These are phyloP conservation scores for Curvularia hawaiiensis DNA, from an alignment of 2,329 filamentous ascomycete genomes.

Conservation along the genomic window DNA sequence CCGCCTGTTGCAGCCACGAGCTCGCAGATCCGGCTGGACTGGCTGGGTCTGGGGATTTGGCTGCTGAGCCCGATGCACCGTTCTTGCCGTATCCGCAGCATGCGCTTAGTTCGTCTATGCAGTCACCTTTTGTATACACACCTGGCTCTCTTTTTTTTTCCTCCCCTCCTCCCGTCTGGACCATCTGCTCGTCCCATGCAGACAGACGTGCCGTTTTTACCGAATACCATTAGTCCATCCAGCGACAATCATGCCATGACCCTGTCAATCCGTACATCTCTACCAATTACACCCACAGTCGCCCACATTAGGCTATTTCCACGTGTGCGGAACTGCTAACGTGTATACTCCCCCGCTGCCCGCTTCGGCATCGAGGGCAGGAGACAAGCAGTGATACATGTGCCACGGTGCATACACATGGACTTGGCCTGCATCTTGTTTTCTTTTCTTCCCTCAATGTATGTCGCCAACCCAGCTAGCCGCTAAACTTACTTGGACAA, in stretches of 20 bases:
- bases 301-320: conserved; percentile 9
- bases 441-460: neutral
- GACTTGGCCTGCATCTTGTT: neutral
- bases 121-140: neutral
- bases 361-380: conserved; percentile 3
- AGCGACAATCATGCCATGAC: conserved; percentile 1
- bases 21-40: conserved; percentile 7
- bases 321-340: neutral
- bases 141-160: neutral
- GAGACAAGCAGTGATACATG: neutral
- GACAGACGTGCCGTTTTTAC: neutral
- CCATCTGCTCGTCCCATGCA: neutral
- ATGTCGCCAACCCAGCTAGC: neutral
- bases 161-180: neutral
- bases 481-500: neutral
- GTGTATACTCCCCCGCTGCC: neutral
- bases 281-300: neutral
- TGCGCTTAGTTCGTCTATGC: neutral
- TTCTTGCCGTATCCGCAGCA: conserved; percentile 14
- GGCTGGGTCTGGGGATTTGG: neutral
- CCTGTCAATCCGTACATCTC: neutral
- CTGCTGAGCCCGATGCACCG: conserved; percentile 9
- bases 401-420: neutral
- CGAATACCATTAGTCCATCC: neutral
- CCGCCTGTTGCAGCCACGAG: neutral